Percentiles rank a stretch among this genome's conserved stretches.
Evolutionary conservation across 2,329 filamentous ascomycete genomes (phyloP).

Genomic region (Piedraia hortae): DNA sequence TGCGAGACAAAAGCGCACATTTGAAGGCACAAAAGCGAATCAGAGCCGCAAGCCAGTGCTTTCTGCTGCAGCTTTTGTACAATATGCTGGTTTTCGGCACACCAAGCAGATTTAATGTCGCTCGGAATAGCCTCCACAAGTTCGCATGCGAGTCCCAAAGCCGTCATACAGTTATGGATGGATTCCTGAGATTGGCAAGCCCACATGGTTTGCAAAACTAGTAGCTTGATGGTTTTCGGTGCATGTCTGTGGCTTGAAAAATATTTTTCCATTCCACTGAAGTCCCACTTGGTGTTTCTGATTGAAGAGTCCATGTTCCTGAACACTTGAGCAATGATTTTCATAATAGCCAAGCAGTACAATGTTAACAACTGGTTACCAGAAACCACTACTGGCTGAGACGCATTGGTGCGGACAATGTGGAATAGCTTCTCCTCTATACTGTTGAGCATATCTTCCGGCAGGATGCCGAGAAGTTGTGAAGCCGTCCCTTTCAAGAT

Average conservation of each 20-base stretch:
- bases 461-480: constrained; percentile 9
- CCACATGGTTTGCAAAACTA: constrained; percentile 11
- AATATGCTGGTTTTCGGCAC: constrained; percentile 8
- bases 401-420: constrained; percentile 9
- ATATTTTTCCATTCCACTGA: constrained; percentile 11
- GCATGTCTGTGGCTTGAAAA: constrained; percentile 10
- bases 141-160: constrained; percentile 8
- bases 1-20: constrained; percentile 7
- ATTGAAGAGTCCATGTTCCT: constrained; percentile 8
- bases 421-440: constrained; percentile 11
- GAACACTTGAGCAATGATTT: constrained; percentile 6
- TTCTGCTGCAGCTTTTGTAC: constrained; percentile 13
- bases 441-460: constrained; percentile 5
- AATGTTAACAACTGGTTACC: constrained; percentile 11
- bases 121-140: constrained; percentile 8
- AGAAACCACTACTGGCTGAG: constrained; percentile 1
- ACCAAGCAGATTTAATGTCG: constrained; percentile 9
- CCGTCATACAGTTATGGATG: constrained; percentile 5
- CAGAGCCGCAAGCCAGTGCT: constrained; percentile 5
- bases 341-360: constrained; percentile 14
- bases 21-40: constrained; percentile 5
- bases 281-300: constrained; percentile 6
- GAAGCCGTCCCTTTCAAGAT: constrained; percentile 11
- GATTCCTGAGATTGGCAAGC: constrained; percentile 6
- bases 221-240: constrained; percentile 11